phyloP scores from a whole-genome alignment of 2,329 filamentous ascomycete genomes.

The Colletotrichum graminicola region DNA sequence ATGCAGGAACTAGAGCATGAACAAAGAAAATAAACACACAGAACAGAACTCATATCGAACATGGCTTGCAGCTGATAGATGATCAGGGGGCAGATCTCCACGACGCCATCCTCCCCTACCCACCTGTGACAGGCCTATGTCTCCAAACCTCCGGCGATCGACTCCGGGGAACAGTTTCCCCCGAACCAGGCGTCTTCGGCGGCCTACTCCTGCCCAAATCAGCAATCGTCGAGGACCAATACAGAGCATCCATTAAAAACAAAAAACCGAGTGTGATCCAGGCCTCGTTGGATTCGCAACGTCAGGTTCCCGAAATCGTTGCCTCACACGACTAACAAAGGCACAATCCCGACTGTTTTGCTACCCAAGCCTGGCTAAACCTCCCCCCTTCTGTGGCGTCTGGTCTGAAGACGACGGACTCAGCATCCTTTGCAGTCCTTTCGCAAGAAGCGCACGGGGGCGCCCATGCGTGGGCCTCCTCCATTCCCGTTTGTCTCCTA shows the following conservation, averaged over 20 bases:
- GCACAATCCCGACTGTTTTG: neutral
- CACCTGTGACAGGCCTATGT: neutral
- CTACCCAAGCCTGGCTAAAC: conserved; percentile 11
- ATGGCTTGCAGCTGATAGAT: neutral
- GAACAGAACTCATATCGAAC: neutral
- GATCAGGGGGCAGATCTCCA: neutral
- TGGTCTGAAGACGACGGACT: conserved; percentile 32
- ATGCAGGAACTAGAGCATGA: neutral
- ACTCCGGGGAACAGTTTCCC: conserved; percentile 15
- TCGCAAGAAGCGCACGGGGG: conserved; percentile 15
- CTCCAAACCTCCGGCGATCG: conserved; percentile 25
- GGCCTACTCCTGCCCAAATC: neutral
- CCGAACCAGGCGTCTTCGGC: neutral
- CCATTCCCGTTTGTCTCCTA: conserved; percentile 9
- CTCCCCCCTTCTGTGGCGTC: conserved; percentile 18
- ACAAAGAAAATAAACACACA: conserved; percentile 1
- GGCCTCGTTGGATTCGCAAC: conserved; percentile 13
- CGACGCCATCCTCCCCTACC: neutral
- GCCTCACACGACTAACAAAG: conserved; percentile 3
- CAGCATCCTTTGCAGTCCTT: conserved; percentile 11
- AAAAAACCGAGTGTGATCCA: conserved; percentile 27
- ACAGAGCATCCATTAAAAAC: neutral
- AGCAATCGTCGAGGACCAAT: neutral
- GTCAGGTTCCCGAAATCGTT: neutral
- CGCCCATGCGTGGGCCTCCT: conserved; percentile 31